Evolutionary conservation across 352 stramenopile genomes (phyloP).

Genomic region (Stramenopiles sp.): DNA sequence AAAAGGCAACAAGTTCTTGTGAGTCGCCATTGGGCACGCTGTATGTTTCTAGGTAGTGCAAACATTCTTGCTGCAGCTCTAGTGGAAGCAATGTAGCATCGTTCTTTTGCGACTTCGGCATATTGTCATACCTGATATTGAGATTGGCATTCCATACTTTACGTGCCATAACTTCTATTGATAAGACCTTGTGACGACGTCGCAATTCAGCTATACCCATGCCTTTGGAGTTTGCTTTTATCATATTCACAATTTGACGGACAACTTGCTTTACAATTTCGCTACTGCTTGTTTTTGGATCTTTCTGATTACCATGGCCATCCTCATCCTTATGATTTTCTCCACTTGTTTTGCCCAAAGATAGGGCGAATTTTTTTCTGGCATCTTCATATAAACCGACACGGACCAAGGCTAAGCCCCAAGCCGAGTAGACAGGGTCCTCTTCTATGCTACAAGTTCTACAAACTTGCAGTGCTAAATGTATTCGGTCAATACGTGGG

Average conservation of each 20-base stretch:
- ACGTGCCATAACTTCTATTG: neutral
- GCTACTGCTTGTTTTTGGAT: neutral
- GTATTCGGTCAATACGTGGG: neutral
- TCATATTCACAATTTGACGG: neutral
- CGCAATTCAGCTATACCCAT: neutral
- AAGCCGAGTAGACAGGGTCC: neutral
- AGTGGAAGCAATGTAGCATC: neutral
- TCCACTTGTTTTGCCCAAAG: no score
- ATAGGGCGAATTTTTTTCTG: neutral
- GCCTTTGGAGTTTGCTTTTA: neutral
- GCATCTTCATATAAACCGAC: neutral
- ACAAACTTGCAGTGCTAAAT: neutral
- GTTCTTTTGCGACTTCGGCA: neutral
- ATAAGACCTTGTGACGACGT: neutral
- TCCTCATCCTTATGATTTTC: no score
- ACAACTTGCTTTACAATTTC: neutral
- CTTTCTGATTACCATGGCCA: neutral
- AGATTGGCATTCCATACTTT: neutral
- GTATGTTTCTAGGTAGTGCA: neutral
- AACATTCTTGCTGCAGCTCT: neutral
- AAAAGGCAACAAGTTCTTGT: neutral
- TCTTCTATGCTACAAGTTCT: neutral
- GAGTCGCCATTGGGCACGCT: neutral
- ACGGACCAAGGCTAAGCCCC: neutral
- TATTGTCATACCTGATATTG: neutral